Percentiles rank a stretch among this genome's conserved stretches.
Evolutionary conservation across 1,284 basidiomycete genomes (phyloP).

Genomic region (Austroboletus niveus): DNA sequence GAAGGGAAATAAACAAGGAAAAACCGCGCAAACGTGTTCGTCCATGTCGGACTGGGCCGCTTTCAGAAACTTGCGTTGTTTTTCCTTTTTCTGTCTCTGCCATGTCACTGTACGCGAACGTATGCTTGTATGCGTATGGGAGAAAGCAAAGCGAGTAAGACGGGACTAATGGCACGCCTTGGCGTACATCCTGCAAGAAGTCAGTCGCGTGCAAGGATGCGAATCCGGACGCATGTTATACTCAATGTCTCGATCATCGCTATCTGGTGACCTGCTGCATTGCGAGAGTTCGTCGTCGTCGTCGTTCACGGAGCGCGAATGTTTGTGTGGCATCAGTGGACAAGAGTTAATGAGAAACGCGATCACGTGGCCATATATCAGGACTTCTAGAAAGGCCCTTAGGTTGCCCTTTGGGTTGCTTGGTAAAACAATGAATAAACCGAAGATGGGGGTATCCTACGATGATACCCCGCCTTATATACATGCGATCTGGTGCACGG

Average conservation of each 20-base stretch:
- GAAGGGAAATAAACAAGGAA: too few species aligned
- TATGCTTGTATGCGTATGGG: neutral
- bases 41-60: conserved; percentile 30
- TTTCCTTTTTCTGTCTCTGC: conserved; percentile 40
- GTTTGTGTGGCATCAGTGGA: conserved; percentile 19
- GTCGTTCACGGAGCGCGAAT: conserved; percentile 10
- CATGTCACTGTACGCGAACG: conserved; percentile 33
- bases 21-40: conserved; percentile 22
- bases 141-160: too few species aligned
- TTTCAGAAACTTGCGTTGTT: conserved; percentile 32
- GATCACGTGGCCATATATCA: conserved; percentile 25
- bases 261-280: conserved; percentile 16
- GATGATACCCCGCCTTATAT: too few species aligned
- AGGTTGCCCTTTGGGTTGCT: too few species aligned
- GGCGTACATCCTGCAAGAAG: conserved; percentile 23
- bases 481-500: too few species aligned
- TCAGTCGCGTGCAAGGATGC: neutral
- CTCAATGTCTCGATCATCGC: conserved; percentile 31
- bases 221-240: conserved; percentile 3
- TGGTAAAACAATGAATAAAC: too few species aligned
- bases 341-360: neutral
- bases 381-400: too few species aligned
- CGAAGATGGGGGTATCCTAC: too few species aligned
- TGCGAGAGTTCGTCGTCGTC: conserved; percentile 21
- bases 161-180: conserved; percentile 13